Evolutionary conservation across 1,284 basidiomycete species (phyloP), one percentile per base, ranked within the genome.

Genomic region (Athelia sp.): DNA sequence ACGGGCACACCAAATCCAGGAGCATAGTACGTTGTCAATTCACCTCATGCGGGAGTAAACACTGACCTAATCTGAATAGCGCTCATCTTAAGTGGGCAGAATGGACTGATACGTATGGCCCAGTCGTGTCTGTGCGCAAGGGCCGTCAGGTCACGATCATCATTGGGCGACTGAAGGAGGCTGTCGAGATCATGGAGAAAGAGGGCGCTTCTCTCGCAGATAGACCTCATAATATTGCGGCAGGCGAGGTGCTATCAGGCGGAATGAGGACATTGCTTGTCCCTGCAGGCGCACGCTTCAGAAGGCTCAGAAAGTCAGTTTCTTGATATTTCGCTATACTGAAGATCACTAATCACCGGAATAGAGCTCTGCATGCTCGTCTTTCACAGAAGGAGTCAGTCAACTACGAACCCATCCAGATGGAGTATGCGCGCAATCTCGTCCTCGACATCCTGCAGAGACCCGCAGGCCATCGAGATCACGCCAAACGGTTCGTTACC

Each of bases 171-270:
- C 11, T n/a, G n/a, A n/a, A n/a, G n/a, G 75, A 74, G 18, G 77
- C 79, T 0, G 66, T 75, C 1, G 74, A 79, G 8, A 69, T 81
- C 48, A 68, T 82, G 69, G 79, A 81, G 59, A 76, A 76, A 52
- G 71, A 79, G 47, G 76, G 77, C 0, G 72, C 72, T 0, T 57
- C 56, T 4, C 66, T 75, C 14, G 71, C 70, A 0, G 79, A 81
- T 54, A 58, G 79, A 23, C 79, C 79, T 1, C 56, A 60, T 1
- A 70, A 67, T 3, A 73, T 80, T 10, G 68, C 77, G 2, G 78
- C 71, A 1, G 72, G 73, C 4, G 75, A 78, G 40, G 73, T 75
- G 0, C 65, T 80, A 0, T 72, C 69, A 0, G 73, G 74, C 2
- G 74, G 74, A 0, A 75, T 75, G 73, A 58, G 74, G 15, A 64